Conservation (phyloP, 2,329 filamentous ascomycete genomes). For the Botryotinia convoluta region DNA sequence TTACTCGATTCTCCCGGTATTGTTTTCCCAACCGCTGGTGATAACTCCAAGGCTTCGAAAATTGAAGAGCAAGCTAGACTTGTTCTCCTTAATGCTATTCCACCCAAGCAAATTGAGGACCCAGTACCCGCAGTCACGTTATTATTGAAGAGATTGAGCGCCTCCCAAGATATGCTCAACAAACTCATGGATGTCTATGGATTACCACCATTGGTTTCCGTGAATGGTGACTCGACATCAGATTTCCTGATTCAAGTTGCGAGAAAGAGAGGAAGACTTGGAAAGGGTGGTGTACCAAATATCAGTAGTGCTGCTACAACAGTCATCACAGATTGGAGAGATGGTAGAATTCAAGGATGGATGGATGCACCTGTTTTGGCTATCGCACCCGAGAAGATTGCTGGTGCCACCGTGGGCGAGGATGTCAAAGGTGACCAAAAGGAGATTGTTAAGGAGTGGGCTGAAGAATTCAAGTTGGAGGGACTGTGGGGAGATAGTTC, state of each 20-base stretch:
- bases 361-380: conserved; percentile 69
- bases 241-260: conserved; percentile 96
- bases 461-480: conserved; percentile 91
- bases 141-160: conserved; percentile 76
- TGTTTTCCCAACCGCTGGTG: conserved; percentile 74
- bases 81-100: conserved; percentile 85
- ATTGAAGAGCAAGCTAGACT: conserved; percentile 78
- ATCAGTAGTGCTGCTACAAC: conserved; percentile 83
- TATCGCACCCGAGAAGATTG: conserved; percentile 43
- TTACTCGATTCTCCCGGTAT: conserved; percentile 93
- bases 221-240: conserved; percentile 72
- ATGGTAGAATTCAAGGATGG: conserved; percentile 93
- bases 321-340: conserved; percentile 94
- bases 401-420: conserved; percentile 43
- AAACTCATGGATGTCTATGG: conserved; percentile 83
- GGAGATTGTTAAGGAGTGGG: conserved; percentile 88
- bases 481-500: conserved; percentile 76
- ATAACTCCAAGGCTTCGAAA: conserved; percentile 52
- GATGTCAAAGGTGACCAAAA: conserved; percentile 65
- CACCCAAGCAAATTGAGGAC: conserved; percentile 91
- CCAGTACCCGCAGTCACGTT: conserved; percentile 83
- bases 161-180: conserved; percentile 68
- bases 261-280: conserved; percentile 83
- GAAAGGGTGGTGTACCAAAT: conserved; percentile 88
- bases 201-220: conserved; percentile 71